These are phyloP conservation scores for Cicer yamashitae DNA, from an alignment of 306 rosid genomes.

Conservation along the genomic window DNA sequence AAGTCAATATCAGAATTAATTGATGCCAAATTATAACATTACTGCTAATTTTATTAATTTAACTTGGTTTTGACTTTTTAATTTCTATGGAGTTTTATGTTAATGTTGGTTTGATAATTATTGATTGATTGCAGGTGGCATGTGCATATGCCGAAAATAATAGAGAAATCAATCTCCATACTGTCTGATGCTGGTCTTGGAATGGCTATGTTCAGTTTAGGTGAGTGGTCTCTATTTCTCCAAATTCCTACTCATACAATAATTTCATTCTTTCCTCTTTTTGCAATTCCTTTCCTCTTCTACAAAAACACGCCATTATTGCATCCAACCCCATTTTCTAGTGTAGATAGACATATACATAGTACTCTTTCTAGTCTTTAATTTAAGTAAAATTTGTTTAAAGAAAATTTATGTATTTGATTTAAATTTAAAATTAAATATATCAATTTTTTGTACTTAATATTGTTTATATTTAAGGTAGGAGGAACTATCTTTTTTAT, in stretches of 20 bases:
- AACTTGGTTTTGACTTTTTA: slow-evolving; percentile 32
- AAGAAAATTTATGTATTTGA: too few species aligned
- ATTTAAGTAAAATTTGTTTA: too few species aligned
- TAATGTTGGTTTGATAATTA: slow-evolving; percentile 19
- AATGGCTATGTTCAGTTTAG: slow-evolving; percentile 99
- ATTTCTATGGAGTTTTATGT: background rate
- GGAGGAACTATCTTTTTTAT: background rate
- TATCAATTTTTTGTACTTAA: too few species aligned
- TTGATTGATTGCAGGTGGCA: slow-evolving; percentile 68
- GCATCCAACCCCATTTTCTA: slow-evolving; percentile 2
- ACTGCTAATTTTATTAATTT: background rate
- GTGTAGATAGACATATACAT: background rate
- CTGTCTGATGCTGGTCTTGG: slow-evolving; percentile 99
- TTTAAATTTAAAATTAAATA: too few species aligned
- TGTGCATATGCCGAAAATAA: slow-evolving; percentile 85
- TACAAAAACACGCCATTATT: background rate
- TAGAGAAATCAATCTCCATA: slow-evolving; percentile 84
- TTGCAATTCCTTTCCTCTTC: slow-evolving; percentile 36
- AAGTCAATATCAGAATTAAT: slow-evolving; percentile 31
- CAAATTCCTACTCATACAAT: slow-evolving; percentile 32
- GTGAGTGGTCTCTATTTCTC: slow-evolving; percentile 59
- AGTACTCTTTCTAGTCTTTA: too few species aligned
- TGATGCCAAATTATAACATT: background rate
- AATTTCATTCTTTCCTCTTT: slow-evolving; percentile 36
- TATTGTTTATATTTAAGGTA: too few species aligned